Evolutionary conservation across 2,329 filamentous ascomycete genomes (phyloP).

Genomic region (Xylaria sp.): DNA sequence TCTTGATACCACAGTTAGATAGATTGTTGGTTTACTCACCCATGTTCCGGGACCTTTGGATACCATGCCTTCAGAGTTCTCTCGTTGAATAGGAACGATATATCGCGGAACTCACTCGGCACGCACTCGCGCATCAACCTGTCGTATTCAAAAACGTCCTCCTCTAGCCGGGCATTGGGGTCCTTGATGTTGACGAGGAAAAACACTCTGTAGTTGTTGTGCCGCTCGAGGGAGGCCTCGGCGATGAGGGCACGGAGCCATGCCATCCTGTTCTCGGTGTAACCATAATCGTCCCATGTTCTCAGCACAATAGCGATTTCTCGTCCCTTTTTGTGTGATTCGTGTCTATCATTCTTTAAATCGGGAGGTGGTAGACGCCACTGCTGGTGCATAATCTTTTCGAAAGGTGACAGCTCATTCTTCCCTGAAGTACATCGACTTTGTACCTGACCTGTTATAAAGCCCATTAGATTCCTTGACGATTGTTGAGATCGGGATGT

Average conservation of each 20-base stretch:
- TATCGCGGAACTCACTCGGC: conserved; percentile 72
- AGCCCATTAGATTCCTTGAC: neutral
- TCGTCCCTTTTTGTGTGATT: neutral
- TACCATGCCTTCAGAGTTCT: conserved; percentile 73
- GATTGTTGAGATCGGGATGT: neutral
- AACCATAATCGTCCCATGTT: conserved; percentile 68
- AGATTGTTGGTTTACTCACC: neutral
- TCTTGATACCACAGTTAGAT: neutral
- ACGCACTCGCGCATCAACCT: conserved; percentile 62
- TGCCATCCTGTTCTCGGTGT: conserved; percentile 68
- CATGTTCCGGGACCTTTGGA: conserved; percentile 65
- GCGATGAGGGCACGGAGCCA: conserved; percentile 71
- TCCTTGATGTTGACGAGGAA: conserved; percentile 70
- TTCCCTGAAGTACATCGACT: conserved; percentile 11
- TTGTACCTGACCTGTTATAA: conserved; percentile 5
- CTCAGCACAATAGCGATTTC: conserved; percentile 64
- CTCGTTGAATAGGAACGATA: conserved; percentile 75
- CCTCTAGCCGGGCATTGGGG: conserved; percentile 64
- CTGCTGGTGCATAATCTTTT: conserved; percentile 13
- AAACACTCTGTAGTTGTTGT: conserved; percentile 70
- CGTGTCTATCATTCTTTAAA: neutral
- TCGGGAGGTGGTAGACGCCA: conserved; percentile 22
- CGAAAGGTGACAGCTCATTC: conserved; percentile 11
- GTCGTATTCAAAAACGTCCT: conserved; percentile 60
- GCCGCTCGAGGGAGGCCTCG: conserved; percentile 67